Evolutionary conservation across 345 rosid genomes (phyloP).

Genomic region (Pistacia integerrima): DNA sequence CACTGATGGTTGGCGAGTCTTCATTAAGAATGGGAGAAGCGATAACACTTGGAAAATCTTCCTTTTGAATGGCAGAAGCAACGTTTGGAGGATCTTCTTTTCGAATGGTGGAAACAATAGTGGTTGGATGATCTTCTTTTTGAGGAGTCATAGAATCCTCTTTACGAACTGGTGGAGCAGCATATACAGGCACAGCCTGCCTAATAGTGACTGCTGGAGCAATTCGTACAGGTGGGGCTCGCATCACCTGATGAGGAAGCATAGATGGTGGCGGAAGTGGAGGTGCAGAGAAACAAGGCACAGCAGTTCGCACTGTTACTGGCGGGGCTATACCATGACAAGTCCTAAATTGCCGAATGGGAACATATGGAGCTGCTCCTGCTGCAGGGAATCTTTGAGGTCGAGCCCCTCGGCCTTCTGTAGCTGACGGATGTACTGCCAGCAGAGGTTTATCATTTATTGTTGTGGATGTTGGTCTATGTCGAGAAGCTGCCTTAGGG

Average conservation of each 20-base stretch:
- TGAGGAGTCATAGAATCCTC: conserved; percentile 26
- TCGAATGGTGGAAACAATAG: background rate
- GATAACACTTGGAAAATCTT: background rate
- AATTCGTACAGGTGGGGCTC: conserved; percentile 39
- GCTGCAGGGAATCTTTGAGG: conserved; percentile 66
- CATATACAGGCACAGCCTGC: conserved; percentile 69
- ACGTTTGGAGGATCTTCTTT: conserved; percentile 34
- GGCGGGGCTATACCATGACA: conserved; percentile 84
- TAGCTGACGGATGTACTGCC: conserved; percentile 22
- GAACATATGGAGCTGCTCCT: conserved; percentile 83
- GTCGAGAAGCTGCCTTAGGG: conserved; percentile 61
- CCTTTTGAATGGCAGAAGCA: background rate
- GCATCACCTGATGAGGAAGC: conserved; percentile 44
- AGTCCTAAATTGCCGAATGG: conserved; percentile 61
- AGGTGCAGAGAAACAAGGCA: conserved; percentile 89
- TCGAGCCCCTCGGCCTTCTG: conserved; percentile 46
- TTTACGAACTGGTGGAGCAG: conserved; percentile 50
- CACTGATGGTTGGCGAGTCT: conserved; percentile 18
- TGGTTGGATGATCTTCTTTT: conserved; percentile 34
- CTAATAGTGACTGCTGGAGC: conserved; percentile 80
- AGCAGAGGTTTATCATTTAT: conserved; percentile 31
- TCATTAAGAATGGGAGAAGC: conserved; percentile 9
- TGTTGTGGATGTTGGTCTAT: conserved; percentile 38
- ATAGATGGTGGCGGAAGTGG: conserved; percentile 50
- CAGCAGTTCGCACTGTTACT: conserved; percentile 74